Conservation (phyloP, 495 filamentous ascomycete genomes). For the Penicillium argentinense region DNA sequence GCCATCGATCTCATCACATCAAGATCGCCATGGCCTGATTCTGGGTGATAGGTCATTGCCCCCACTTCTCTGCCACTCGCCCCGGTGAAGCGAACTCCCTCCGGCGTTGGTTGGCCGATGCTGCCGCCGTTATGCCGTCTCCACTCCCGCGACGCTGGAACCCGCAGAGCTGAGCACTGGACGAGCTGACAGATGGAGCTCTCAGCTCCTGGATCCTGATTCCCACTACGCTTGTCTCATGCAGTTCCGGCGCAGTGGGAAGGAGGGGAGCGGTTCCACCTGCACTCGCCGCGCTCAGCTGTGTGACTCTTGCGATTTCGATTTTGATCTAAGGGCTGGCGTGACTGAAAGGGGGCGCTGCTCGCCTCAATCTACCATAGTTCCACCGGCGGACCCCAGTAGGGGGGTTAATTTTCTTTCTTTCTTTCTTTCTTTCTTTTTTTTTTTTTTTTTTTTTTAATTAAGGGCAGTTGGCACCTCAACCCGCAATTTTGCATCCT, state of each 20-base stretch:
- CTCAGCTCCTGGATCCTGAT: slow-evolving; percentile 9
- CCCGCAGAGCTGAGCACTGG: slow-evolving; percentile 1
- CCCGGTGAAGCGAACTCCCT: slow-evolving; percentile 19
- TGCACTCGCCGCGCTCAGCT: neutral
- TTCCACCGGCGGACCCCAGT: neutral
- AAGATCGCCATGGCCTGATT: slow-evolving; percentile 4
- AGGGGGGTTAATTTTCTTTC: neutral
- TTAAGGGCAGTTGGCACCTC: neutral
- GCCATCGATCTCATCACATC: neutral
- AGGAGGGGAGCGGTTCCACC: neutral
- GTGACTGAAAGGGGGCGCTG: neutral
- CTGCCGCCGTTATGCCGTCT: slow-evolving; percentile 22
- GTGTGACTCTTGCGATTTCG: slow-evolving; percentile 2
- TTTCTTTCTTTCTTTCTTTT: neutral
- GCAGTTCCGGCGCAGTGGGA: neutral
- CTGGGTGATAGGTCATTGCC: slow-evolving; percentile 22
- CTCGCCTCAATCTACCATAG: slow-evolving; percentile 3
- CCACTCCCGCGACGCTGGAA: slow-evolving; percentile 23
- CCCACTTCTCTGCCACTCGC: slow-evolving; percentile 5
- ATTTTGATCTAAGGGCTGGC: neutral
- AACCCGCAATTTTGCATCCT: slow-evolving; percentile 6
- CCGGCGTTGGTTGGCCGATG: slow-evolving; percentile 17
- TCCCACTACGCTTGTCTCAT: slow-evolving; percentile 4
- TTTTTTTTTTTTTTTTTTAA: neutral
- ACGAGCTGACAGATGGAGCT: slow-evolving; percentile 17